phyloP scores from a whole-genome alignment of 2,329 filamentous ascomycete species.

The Neonectria hederae region DNA sequence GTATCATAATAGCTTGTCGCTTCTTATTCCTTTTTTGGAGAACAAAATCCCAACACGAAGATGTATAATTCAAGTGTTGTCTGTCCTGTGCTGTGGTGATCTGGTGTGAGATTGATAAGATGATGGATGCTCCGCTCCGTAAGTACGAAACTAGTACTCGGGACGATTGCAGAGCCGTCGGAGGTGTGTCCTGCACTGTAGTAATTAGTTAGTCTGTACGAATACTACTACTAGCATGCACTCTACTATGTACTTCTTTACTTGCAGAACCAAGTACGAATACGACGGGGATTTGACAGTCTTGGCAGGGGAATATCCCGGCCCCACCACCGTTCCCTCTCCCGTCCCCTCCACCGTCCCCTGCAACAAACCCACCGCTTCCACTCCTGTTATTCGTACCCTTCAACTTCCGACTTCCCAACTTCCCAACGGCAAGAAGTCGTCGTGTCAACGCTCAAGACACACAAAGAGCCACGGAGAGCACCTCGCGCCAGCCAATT shows the following conservation, averaged over 20 bases:
- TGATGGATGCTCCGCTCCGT: neutral
- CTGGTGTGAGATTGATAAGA: neutral
- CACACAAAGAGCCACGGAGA: neutral
- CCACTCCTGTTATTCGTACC: neutral
- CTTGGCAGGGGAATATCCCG: constrained; percentile 32
- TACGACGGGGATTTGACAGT: constrained; percentile 23
- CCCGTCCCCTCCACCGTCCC: constrained; percentile 21
- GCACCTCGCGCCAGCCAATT: constrained; percentile 2
- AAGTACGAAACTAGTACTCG: too few relatives aligned
- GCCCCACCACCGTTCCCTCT: constrained; percentile 22
- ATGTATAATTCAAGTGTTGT: constrained; percentile 24
- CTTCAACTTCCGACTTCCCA: neutral
- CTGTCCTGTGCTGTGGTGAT: neutral
- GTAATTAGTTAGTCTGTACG: neutral
- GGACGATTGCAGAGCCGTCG: neutral
- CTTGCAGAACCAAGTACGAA: constrained; percentile 31
- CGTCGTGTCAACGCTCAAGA: neutral
- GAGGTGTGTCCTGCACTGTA: neutral
- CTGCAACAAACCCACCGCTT: constrained; percentile 21
- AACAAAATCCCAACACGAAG: constrained; percentile 38
- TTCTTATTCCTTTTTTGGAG: constrained; percentile 37
- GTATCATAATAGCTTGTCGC: constrained; percentile 42
- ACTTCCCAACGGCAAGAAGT: neutral
- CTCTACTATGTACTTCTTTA: too few relatives aligned
- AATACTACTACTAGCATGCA: too few relatives aligned